Conservation (phyloP, 192 early-diverging fungal genomes). For the Backusella morwellensis region DNA sequence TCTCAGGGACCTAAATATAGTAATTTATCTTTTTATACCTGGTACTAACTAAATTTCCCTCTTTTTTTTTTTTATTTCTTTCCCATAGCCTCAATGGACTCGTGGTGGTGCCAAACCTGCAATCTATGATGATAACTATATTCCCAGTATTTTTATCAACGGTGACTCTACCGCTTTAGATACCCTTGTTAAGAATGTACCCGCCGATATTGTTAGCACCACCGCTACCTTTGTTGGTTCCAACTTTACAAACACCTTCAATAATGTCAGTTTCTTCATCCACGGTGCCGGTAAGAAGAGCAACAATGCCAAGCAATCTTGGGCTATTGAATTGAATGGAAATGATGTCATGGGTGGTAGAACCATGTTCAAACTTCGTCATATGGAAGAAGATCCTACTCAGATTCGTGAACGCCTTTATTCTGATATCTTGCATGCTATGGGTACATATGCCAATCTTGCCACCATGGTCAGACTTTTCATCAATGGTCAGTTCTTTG, state of each 20-base stretch:
- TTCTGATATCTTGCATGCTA: slow-evolving; percentile 40
- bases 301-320: slow-evolving; percentile 52
- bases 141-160: slow-evolving; percentile 44
- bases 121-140: slow-evolving; percentile 45
- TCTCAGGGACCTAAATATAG: slow-evolving; percentile 1
- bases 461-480: slow-evolving; percentile 47
- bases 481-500: slow-evolving; percentile 43
- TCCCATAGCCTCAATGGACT: slow-evolving; percentile 36
- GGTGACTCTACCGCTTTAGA: slow-evolving; percentile 25
- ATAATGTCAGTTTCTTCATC: slow-evolving; percentile 37
- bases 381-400: slow-evolving; percentile 51
- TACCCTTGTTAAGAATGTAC: slow-evolving; percentile 25
- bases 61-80: not conserved
- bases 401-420: slow-evolving; percentile 53
- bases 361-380: slow-evolving; percentile 46
- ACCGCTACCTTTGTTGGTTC: slow-evolving; percentile 37
- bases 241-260: slow-evolving; percentile 33
- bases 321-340: slow-evolving; percentile 32
- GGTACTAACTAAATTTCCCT: not conserved
- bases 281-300: slow-evolving; percentile 49
- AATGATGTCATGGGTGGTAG: slow-evolving; percentile 30
- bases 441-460: slow-evolving; percentile 43
- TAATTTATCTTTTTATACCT: not conserved
- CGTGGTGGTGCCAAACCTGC: slow-evolving; percentile 27
- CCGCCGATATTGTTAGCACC: not conserved